phyloP scores from a whole-genome alignment of 164 flowering plant species.

The Euptelea pleiosperma region DNA sequence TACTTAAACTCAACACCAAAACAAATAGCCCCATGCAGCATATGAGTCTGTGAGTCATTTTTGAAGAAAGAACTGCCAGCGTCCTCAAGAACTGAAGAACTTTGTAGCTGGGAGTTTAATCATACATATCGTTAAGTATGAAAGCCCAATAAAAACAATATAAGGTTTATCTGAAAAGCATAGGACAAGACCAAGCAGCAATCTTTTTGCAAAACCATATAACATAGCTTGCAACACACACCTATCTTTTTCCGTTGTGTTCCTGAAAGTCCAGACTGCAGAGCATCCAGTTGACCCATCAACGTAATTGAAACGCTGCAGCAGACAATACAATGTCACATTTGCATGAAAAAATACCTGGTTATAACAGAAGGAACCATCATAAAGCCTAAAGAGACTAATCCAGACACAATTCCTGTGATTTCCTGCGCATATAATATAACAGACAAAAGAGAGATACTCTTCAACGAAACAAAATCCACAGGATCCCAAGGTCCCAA shows the following conservation, averaged over 20 bases:
- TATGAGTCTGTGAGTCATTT: background rate
- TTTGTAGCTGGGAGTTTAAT: background rate
- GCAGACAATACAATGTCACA: slow-evolving; percentile 12
- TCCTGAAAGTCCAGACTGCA: slow-evolving; percentile 69
- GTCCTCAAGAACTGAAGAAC: background rate
- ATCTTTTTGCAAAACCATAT: background rate
- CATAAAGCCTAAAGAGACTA: background rate
- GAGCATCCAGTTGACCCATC: slow-evolving; percentile 60
- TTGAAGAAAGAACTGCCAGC: background rate
- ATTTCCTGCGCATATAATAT: no score
- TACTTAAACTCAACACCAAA: no score
- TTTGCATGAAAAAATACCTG: background rate
- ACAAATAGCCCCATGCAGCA: background rate
- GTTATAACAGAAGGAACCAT: background rate
- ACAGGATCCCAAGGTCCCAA: no score
- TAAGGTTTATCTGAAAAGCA: background rate
- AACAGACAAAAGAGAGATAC: no score
- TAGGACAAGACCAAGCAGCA: background rate
- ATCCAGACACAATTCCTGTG: no score
- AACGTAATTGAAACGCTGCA: slow-evolving; percentile 62
- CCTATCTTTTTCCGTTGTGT: slow-evolving; percentile 78
- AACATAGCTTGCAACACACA: slow-evolving; percentile 14
- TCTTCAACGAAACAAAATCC: no score
- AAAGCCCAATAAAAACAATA: slow-evolving; percentile 1
- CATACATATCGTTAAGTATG: background rate